These are phyloP conservation scores for Ustulina deusta DNA, from an alignment of 2,329 filamentous ascomycete species.

Conservation along the genomic window DNA sequence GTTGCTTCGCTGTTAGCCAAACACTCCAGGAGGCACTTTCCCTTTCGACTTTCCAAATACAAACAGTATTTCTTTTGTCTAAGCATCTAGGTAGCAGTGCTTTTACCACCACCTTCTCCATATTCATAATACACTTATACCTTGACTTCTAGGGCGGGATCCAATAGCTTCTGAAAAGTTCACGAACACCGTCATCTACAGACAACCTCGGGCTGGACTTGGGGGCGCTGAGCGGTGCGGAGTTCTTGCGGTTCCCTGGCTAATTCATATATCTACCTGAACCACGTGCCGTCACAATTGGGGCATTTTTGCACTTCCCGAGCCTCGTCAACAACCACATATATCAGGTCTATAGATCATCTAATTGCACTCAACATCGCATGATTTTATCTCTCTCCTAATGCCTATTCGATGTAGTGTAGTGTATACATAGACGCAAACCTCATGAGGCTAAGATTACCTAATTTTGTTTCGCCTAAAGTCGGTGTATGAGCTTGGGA, in stretches of 20 bases:
- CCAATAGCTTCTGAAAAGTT: not conserved
- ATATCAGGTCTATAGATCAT: not conserved
- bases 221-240: not conserved
- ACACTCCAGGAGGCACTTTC: not conserved
- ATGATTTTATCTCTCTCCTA: not conserved
- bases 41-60: not conserved
- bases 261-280: constrained; percentile 2
- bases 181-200: not conserved
- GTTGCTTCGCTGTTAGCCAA: not conserved
- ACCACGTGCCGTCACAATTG: not conserved
- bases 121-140: not conserved
- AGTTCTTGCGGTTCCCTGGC: not conserved
- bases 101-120: not conserved
- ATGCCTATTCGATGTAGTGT: not conserved
- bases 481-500: too few species aligned
- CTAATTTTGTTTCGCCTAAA: not conserved
- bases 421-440: not conserved
- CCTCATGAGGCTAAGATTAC: not conserved
- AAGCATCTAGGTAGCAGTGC: not conserved
- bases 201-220: constrained; percentile 7
- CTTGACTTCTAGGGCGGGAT: not conserved
- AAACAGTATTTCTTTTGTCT: not conserved
- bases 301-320: not conserved
- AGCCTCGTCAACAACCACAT: not conserved
- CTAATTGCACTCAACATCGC: not conserved